Conservation (phyloP, 306 rosid genomes). For the Cotoneaster glaucophyllus region DNA sequence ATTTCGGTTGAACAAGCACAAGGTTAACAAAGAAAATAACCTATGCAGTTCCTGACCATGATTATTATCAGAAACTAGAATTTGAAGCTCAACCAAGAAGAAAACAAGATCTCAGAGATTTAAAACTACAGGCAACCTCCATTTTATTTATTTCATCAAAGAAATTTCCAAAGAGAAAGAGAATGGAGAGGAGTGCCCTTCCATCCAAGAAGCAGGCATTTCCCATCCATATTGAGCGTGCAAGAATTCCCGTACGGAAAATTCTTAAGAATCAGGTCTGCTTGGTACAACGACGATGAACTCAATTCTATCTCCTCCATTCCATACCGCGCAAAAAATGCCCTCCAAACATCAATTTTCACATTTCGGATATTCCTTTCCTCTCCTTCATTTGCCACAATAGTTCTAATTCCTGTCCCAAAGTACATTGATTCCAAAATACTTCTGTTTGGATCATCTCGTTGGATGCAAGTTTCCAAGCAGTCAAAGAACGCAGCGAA, state of each 20-base stretch:
- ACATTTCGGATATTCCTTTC: slow-evolving; percentile 45
- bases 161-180: slow-evolving; percentile 60
- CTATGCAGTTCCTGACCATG: background rate
- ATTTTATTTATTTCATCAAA: background rate
- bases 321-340: slow-evolving; percentile 44
- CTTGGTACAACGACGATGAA: slow-evolving; percentile 45
- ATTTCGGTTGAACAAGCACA: too few relatives aligned
- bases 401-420: slow-evolving; percentile 40
- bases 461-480: slow-evolving; percentile 35
- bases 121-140: background rate
- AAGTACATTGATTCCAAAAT: slow-evolving; percentile 36
- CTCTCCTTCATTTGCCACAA: slow-evolving; percentile 48
- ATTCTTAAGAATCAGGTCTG: slow-evolving; percentile 33
- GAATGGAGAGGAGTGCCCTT: slow-evolving; percentile 60
- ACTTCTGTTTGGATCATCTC: slow-evolving; percentile 32
- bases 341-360: slow-evolving; percentile 66
- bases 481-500: slow-evolving; percentile 53
- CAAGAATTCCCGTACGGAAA: slow-evolving; percentile 36
- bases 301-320: slow-evolving; percentile 54
- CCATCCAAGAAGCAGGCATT: slow-evolving; percentile 48
- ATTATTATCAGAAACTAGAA: background rate
- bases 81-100: background rate
- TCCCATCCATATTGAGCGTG: slow-evolving; percentile 38
- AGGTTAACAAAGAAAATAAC: background rate
- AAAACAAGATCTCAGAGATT: background rate